Conservation (phyloP, 164 flowering plant species). For the Brasenia schreberi region DNA sequence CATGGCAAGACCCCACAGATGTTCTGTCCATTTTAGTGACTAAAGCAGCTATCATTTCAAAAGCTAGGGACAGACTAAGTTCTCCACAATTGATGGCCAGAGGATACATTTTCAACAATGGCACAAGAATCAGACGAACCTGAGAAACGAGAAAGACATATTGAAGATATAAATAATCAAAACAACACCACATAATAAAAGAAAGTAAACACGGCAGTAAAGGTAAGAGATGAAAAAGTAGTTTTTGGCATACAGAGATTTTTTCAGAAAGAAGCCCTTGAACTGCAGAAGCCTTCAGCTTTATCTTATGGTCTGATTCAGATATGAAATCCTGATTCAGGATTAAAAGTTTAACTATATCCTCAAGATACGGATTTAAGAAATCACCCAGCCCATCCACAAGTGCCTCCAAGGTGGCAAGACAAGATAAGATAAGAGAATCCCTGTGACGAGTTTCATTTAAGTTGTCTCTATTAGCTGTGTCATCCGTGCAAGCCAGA, state of each 20-base stretch:
- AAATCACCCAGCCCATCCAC: constrained; percentile 73
- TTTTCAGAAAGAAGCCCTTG: constrained; percentile 50
- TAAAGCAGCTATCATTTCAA: constrained; percentile 48
- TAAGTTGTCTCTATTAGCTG: constrained; percentile 3
- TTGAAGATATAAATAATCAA: background rate
- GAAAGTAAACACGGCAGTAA: background rate
- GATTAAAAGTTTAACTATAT: constrained; percentile 48
- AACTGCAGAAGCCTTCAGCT: constrained; percentile 44
- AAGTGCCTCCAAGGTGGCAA: constrained; percentile 55
- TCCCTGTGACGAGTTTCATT: constrained; percentile 18
- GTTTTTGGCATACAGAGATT: constrained; percentile 45
- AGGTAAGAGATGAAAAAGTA: background rate
- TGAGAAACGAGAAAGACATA: constrained; percentile 15
- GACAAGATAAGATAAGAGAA: constrained; percentile 35
- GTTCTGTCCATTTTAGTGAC: constrained; percentile 55
- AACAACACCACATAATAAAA: background rate
- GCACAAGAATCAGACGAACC: constrained; percentile 71
- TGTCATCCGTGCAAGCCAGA: constrained; percentile 5
- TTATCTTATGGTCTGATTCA: constrained; percentile 38
- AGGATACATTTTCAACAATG: constrained; percentile 40
- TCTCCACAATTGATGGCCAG: constrained; percentile 51
- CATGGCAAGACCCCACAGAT: constrained; percentile 40
- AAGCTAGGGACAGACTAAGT: constrained; percentile 38
- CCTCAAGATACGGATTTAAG: constrained; percentile 74
- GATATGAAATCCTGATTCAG: constrained; percentile 36